Conservation (phyloP, 78 protist species). For the Dictyostelium brefeldianum region DNA sequence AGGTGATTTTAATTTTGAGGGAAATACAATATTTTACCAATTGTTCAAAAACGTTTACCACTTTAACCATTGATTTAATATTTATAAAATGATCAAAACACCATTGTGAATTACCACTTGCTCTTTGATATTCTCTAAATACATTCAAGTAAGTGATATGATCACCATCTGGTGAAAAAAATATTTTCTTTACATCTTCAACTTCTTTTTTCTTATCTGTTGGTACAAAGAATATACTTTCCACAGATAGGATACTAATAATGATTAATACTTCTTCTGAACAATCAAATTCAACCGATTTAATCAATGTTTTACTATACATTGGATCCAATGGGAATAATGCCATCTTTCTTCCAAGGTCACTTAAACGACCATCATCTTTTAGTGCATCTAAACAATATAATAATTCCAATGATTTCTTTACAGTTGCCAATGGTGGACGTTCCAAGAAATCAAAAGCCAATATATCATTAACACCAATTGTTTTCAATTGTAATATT, state of each 20-base stretch:
- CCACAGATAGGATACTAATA: constrained; percentile 78
- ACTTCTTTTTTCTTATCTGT: constrained; percentile 60
- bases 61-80: constrained; percentile 77
- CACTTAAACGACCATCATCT: constrained; percentile 15
- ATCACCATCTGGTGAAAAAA: constrained; percentile 86
- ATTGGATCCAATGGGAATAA: constrained; percentile 82
- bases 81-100: constrained; percentile 72
- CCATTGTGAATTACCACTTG: constrained; percentile 57
- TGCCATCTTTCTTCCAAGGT: constrained; percentile 80
- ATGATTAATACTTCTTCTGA: constrained; percentile 72
- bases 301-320: constrained; percentile 76
- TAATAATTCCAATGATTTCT: constrained; percentile 57
- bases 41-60: constrained; percentile 74
- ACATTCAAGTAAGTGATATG: constrained; percentile 68
- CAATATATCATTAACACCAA: constrained; percentile 83
- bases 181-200: constrained; percentile 49
- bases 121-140: constrained; percentile 70
- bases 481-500: constrained; percentile 75
- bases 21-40: constrained; percentile 59
- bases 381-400: constrained; percentile 70
- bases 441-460: constrained; percentile 80
- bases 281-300: constrained; percentile 51
- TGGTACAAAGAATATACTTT: constrained; percentile 60
- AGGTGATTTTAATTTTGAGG: neutral
- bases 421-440: constrained; percentile 49